Evolutionary conservation across 257 asterid genomes (phyloP).

Genomic region (Cordia subcordata): DNA sequence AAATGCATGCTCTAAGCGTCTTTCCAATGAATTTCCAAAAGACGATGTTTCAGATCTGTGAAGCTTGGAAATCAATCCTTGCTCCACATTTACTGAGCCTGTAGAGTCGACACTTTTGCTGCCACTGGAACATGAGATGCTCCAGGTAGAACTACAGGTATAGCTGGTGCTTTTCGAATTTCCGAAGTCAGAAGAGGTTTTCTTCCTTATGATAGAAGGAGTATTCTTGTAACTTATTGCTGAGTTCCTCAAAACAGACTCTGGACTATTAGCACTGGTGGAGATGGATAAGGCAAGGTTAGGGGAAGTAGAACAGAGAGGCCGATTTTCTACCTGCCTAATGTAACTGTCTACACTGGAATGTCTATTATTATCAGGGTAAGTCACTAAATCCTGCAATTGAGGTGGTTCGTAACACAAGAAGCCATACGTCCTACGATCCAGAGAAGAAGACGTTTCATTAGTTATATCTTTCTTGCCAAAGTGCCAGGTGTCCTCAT

Average conservation of each 20-base stretch:
- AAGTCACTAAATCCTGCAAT: conserved; percentile 17
- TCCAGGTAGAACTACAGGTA: conserved; percentile 16
- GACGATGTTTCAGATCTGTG: conserved; percentile 27
- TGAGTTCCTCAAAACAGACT: conserved; percentile 53
- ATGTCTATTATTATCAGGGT: conserved; percentile 11
- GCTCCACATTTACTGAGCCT: conserved; percentile 22
- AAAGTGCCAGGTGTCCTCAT: conserved; percentile 22
- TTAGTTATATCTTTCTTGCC: conserved; percentile 35
- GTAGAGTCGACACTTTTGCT: conserved; percentile 17
- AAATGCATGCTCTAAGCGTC: conserved; percentile 54
- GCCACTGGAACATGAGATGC: conserved; percentile 15
- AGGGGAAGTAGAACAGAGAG: conserved; percentile 25
- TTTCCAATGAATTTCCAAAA: conserved; percentile 42
- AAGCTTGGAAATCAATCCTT: conserved; percentile 18
- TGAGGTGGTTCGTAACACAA: conserved; percentile 36
- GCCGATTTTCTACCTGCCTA: conserved; percentile 12
- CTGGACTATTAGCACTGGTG: conserved; percentile 41
- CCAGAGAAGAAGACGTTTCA: conserved; percentile 24
- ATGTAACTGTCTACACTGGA: conserved; percentile 5
- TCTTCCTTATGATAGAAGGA: conserved; percentile 70
- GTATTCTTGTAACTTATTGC: conserved; percentile 59
- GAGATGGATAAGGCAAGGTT: conserved; percentile 30
- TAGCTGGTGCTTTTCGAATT: conserved; percentile 19
- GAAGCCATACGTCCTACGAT: conserved; percentile 22
- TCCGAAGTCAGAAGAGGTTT: conserved; percentile 14